These are phyloP conservation scores for Dipodascus albidus DNA, from an alignment of 805 yeast species.

Conservation along the genomic window DNA sequence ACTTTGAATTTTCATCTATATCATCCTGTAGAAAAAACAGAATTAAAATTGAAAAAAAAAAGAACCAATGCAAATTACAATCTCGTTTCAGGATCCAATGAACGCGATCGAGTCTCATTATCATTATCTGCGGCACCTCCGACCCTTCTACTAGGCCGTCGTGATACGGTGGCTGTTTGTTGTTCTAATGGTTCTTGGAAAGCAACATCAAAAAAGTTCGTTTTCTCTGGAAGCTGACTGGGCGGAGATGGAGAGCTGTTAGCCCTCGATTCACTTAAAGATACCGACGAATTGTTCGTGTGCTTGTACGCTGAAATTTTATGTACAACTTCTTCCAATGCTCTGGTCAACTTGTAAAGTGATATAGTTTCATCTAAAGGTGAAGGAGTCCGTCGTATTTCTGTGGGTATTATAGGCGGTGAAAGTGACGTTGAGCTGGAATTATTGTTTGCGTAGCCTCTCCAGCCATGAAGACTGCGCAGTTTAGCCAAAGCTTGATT, in stretches of 20 bases:
- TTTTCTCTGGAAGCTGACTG: background rate
- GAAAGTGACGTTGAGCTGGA: constrained; percentile 2
- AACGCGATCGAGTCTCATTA: background rate
- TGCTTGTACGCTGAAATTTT: constrained; percentile 1
- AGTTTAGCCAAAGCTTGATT: constrained; percentile 15
- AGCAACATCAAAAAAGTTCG: background rate
- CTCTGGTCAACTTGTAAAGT: constrained; percentile 21
- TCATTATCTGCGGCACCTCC: background rate
- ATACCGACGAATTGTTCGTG: background rate
- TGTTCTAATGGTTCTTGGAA: background rate
- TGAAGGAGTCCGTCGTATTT: constrained; percentile 2
- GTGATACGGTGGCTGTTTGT: background rate
- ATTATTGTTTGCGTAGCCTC: constrained; percentile 11
- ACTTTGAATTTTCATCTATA: too few species aligned
- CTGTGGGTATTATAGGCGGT: constrained; percentile 4
- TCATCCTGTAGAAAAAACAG: background rate
- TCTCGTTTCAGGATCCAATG: background rate
- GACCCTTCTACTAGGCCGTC: background rate
- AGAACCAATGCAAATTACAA: background rate
- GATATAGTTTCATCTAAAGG: constrained; percentile 12
- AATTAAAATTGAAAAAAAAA: background rate
- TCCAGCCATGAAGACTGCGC: constrained; percentile 24
- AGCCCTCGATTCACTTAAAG: background rate
- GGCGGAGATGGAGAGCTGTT: background rate
- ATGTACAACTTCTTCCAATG: constrained; percentile 22